Evolutionary conservation across 179 eudicot species (phyloP).

Genomic region (Heliamphora pulchella): DNA sequence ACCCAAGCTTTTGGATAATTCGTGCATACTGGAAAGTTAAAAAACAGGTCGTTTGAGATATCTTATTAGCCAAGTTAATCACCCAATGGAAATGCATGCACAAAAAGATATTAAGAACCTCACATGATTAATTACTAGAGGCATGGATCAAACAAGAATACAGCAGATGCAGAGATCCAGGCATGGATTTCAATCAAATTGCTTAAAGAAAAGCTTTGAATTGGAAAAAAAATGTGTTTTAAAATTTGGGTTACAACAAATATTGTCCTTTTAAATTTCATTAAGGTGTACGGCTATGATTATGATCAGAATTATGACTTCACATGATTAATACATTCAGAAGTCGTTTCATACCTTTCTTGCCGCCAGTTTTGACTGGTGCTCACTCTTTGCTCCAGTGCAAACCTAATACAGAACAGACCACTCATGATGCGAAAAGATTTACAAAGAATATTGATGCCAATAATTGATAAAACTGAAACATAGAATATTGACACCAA

Average conservation of each 20-base stretch:
- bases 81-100: background rate
- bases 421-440: too few relatives aligned
- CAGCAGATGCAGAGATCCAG: too few relatives aligned
- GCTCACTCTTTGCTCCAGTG: constrained; percentile 92
- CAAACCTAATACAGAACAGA: constrained; percentile 40
- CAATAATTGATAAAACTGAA: too few relatives aligned
- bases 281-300: background rate
- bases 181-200: background rate
- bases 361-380: constrained; percentile 72
- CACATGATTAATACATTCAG: background rate
- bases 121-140: too few relatives aligned
- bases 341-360: constrained; percentile 41
- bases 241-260: too few relatives aligned
- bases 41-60: background rate
- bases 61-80: background rate
- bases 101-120: too few relatives aligned
- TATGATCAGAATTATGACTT: background rate
- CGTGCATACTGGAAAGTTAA: constrained; percentile 60
- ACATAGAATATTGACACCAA: too few relatives aligned
- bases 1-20: constrained; percentile 83
- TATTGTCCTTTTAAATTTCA: background rate
- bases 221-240: background rate
- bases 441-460: too few relatives aligned
- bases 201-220: background rate
- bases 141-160: too few relatives aligned